phyloP scores from a whole-genome alignment of 805 yeast genomes.

The Tetrapisispora iriomotensis region DNA sequence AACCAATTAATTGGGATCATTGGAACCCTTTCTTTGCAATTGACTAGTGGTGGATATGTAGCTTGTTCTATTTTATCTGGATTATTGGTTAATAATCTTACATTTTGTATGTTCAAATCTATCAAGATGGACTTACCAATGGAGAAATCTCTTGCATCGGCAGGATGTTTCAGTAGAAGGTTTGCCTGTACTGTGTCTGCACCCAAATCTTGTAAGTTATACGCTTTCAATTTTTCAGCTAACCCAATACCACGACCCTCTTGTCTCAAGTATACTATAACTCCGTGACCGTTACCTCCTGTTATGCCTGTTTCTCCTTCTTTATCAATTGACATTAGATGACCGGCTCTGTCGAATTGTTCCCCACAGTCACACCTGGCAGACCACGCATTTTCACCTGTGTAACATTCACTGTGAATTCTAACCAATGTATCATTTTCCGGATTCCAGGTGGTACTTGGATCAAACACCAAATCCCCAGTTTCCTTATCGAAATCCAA shows the following conservation, averaged over 20 bases:
- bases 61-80: constrained; percentile 95
- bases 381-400: constrained; percentile 99
- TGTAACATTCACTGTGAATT: constrained; percentile 94
- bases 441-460: constrained; percentile 19
- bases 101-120: constrained; percentile 66
- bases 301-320: constrained; percentile 19
- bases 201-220: constrained; percentile 92
- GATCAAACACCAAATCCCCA: constrained; percentile 16
- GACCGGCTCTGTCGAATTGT: constrained; percentile 96
- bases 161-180: constrained; percentile 86
- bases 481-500: constrained; percentile 36
- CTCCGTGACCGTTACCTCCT: constrained; percentile 78
- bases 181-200: constrained; percentile 98
- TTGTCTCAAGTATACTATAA: constrained; percentile 90
- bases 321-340: constrained; percentile 48
- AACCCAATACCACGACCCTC: constrained; percentile 98
- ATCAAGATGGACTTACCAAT: constrained; percentile 86
- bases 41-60: constrained; percentile 69
- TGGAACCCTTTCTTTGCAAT: constrained; percentile 82
- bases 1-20: constrained; percentile 96
- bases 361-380: constrained; percentile 99
- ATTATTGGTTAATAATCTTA: constrained; percentile 80
- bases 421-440: constrained; percentile 52
- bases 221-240: constrained; percentile 96
- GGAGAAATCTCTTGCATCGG: constrained; percentile 91